These are phyloP conservation scores for Geotrichum citri-aurantii DNA, from an alignment of 1,139 yeast genomes.

Conservation along the genomic window DNA sequence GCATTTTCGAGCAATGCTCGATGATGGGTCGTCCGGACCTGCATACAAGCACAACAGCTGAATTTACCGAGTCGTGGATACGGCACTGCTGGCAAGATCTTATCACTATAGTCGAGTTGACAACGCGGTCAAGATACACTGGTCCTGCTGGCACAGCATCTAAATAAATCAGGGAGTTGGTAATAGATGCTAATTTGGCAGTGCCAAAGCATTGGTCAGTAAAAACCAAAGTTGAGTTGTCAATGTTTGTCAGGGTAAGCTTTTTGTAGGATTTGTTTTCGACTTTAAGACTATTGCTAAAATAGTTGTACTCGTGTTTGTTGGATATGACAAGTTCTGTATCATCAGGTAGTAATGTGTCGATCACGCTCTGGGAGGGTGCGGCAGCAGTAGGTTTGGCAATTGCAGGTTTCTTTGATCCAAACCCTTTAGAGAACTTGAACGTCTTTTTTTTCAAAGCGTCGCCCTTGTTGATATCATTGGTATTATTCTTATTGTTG, in stretches of 20 bases:
- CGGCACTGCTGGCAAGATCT: slow-evolving; percentile 17
- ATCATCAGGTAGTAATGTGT: not conserved
- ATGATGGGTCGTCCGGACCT: slow-evolving; percentile 16
- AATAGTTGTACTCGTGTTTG: not conserved
- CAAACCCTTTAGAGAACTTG: slow-evolving; percentile 5
- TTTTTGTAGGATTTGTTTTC: not conserved
- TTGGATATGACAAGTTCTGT: not conserved
- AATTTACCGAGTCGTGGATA: slow-evolving; percentile 12
- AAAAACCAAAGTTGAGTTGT: not conserved
- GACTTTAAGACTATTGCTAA: not conserved
- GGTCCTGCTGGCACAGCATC: slow-evolving; percentile 14
- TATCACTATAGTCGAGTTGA: slow-evolving; percentile 1
- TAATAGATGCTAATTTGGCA: slow-evolving; percentile 7
- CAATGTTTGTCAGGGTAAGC: not conserved
- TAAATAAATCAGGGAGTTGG: slow-evolving; percentile 3
- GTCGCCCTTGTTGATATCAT: not conserved
- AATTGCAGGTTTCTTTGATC: not conserved
- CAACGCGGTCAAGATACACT: slow-evolving; percentile 9
- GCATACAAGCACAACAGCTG: slow-evolving; percentile 8
- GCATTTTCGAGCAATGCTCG: slow-evolving; percentile 12
- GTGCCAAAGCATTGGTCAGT: slow-evolving; percentile 1
- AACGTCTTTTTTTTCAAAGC: not conserved
- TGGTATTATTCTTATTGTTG: not conserved
- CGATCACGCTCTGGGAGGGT: not conserved
- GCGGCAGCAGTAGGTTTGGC: not conserved